Base-by-base conservation (phyloP, 306 rosid genomes). In the Rosa rugosa region DNA sequence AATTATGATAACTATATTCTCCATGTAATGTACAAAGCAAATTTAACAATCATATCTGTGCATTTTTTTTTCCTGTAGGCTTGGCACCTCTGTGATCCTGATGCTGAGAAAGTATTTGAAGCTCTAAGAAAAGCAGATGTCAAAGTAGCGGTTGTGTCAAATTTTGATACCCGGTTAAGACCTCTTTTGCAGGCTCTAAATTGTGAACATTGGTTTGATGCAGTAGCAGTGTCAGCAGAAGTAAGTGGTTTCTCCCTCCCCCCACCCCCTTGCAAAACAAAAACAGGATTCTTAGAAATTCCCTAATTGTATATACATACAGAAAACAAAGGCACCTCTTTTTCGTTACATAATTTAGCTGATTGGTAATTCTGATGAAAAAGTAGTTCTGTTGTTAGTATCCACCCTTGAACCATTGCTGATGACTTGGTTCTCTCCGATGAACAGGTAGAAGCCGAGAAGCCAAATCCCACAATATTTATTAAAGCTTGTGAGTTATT, bases 381-480 rank as follows among this genome's bases (percentile, higher is more conserved):
- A 20, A 73, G 22, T 72, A 27, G 3, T 16, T 8, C 9, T 49
- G 31, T 72, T 34, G 27, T 6, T 51, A 38, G 64, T 34, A 36
- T 72, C 51, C 42, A 40, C 20, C 47, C 22, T 18, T 53, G n/a
- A 20, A 14, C 47, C 36, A 54, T 36, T 73, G 49, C n/a, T 74
- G 42, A 75, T 75, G 27, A 8, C 0, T 5, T n/a, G 17, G 49
- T 36, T 45, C 11, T 72, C 65, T 27, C 59, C 41, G 8, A 20
- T 44, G 46, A 81, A 81, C 82, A 94, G 99, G 95, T 94, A 54
- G 97, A 56, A 77, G 99, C 97, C 0, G 99, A 95, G 85, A 92
- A 95, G 87, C 99, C 99, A 77, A 95, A 92, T 77, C 99, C 99
- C n/a, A 95, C 92, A 12, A 95, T 95, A 91, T 95, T 95, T 85